Base-by-base conservation (phyloP, 495 filamentous ascomycete genomes). In the Neurospora africana region DNA sequence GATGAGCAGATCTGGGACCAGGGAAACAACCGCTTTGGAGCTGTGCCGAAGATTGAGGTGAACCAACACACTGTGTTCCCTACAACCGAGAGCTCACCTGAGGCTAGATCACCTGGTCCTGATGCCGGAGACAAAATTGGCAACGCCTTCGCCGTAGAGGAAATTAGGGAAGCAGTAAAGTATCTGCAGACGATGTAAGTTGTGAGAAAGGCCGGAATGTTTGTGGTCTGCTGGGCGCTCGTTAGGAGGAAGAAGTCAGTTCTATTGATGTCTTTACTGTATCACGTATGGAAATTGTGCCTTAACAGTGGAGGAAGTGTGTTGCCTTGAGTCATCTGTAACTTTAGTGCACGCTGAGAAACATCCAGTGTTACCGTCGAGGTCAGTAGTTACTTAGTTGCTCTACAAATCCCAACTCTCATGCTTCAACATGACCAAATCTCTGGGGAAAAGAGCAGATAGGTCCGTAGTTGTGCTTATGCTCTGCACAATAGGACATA, bases 1-100 rank as follows among this genome's bases (percentile, higher is more conserved):
- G 6, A 23, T 40, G 2, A 37, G 37, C 75, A 91, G 89, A 86
- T 95, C 69, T 94, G 92, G 80, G 92, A 95, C 77, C 87, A 91
- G 72, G 91, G 92, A 68, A 90, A 92, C 75, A 82, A 75, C 75
- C 88, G 87, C 23, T 90, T 94, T 75, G 92, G 92, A 30, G 86
- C 86, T 68, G 90, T 93, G 33, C 88, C 90, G 73, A 87, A 91
- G 76, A 83, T 85, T 40, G 86, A 91, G 78, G 76, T 81, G 69
- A 82, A 80, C 21, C 89, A 91, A 80, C 89, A 87, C 73, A 75
- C 53, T 7, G 53, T 17, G 53, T 65, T 83, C 73, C 78, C 72
- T 15, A 74, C 79, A 8, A 35, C 71, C 39, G 36, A 38, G 2
- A 0, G 41, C 2, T 15, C 68, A 13, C 77, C 83, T 68, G 72